A percentile compares a stretch with the other conserved stretches of the same genome.
phyloP scores from a whole-genome alignment of 345 rosid genomes.

The Aurinia saxatilis region DNA sequence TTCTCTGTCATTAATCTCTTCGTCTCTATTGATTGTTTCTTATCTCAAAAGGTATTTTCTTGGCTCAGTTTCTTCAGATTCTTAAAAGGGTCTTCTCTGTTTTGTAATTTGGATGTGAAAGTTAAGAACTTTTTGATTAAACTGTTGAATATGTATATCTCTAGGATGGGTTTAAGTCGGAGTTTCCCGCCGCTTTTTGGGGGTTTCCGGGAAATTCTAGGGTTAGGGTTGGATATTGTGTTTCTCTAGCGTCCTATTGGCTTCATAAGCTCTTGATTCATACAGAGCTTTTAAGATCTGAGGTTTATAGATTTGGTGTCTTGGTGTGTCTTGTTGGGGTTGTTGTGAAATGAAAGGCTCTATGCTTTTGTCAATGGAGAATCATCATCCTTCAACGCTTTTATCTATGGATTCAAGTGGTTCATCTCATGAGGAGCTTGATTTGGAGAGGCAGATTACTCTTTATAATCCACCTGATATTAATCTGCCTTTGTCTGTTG shows the following conservation, averaged over 20 bases:
- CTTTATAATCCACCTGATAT: slow-evolving; percentile 90
- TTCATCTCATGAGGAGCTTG: slow-evolving; percentile 75
- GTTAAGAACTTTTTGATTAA: neutral
- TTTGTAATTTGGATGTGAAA: too few relatives aligned
- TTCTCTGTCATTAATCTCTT: neutral
- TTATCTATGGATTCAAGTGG: slow-evolving; percentile 94
- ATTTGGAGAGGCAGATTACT: slow-evolving; percentile 60
- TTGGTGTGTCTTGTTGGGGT: too few relatives aligned
- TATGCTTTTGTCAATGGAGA: slow-evolving; percentile 69
- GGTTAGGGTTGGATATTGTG: slow-evolving; percentile 32
- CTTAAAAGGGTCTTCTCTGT: too few relatives aligned
- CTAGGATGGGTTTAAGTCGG: slow-evolving; percentile 30
- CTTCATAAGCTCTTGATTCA: neutral
- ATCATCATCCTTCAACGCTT: slow-evolving; percentile 87
- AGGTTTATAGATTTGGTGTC: neutral
- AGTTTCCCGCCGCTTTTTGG: slow-evolving; percentile 33
- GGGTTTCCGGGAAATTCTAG: slow-evolving; percentile 31
- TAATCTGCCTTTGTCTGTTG: slow-evolving; percentile 78
- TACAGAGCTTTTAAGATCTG: slow-evolving; percentile 17
- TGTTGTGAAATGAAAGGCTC: slow-evolving; percentile 30
- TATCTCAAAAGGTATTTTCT: slow-evolving; percentile 21
- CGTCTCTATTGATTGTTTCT: slow-evolving; percentile 4
- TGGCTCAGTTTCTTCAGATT: slow-evolving; percentile 10
- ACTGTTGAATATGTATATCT: slow-evolving; percentile 18
- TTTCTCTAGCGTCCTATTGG: slow-evolving; percentile 28